Evolutionary conservation across 192 early-diverging fungal genomes (phyloP).

Genomic region (Neocallimastix lanati): DNA sequence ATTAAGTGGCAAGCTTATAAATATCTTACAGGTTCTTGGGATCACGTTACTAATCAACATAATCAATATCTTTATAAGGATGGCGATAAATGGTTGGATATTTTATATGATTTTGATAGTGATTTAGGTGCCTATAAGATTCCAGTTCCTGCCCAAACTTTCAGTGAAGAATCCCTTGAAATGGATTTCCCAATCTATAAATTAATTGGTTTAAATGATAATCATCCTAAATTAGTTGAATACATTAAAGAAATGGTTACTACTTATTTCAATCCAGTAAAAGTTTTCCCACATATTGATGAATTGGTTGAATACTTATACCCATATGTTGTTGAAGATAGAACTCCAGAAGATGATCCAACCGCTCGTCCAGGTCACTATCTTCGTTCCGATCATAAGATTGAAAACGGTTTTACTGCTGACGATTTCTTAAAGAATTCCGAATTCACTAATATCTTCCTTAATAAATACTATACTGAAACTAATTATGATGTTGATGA

Average conservation of each 20-base stretch:
- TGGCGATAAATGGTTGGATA: neutral
- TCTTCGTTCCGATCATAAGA: neutral
- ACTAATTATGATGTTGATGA: neutral
- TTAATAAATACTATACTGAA: neutral
- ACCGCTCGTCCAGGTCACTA: neutral
- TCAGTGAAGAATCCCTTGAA: neutral
- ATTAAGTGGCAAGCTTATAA: neutral
- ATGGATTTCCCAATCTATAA: neutral
- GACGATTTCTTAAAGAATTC: neutral
- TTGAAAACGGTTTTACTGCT: neutral
- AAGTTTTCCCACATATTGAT: neutral
- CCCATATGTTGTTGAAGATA: neutral
- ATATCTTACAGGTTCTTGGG: neutral
- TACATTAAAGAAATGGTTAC: neutral
- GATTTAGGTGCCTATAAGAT: neutral
- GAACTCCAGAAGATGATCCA: neutral
- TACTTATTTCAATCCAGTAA: neutral
- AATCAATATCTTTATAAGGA: neutral
- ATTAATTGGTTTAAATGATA: neutral
- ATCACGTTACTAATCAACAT: neutral
- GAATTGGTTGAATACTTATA: neutral
- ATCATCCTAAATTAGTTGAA: neutral
- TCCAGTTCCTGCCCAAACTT: neutral
- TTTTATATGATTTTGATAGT: neutral
- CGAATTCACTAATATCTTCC: neutral